Percentiles rank a stretch among this genome's conserved stretches.
phyloP scores from a whole-genome alignment of 2,329 filamentous ascomycete genomes.

The Aspergillus fumigatiaffinis region DNA sequence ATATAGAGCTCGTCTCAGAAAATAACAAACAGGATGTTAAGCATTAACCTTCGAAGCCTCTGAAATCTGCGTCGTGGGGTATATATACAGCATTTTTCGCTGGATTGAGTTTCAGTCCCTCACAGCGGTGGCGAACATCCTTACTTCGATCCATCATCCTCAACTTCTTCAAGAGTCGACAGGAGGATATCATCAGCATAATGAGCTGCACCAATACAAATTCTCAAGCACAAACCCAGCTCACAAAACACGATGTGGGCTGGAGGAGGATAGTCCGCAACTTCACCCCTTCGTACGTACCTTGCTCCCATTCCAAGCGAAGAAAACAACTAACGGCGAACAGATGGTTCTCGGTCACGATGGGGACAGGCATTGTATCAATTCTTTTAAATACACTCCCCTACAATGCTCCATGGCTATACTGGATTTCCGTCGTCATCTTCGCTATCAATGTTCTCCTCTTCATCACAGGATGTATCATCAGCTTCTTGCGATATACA shows the following conservation, averaged over 20 bases:
- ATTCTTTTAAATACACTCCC: conserved; percentile 35
- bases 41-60: neutral
- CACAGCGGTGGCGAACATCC: neutral
- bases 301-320: neutral
- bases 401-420: conserved; percentile 37
- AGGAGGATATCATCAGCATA: neutral
- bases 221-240: neutral
- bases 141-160: neutral
- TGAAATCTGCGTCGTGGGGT: neutral
- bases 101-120: neutral
- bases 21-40: neutral
- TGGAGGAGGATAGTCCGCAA: conserved; percentile 38
- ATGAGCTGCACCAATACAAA: neutral
- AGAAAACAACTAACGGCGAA: neutral
- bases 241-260: conserved; percentile 34
- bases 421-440: conserved; percentile 35
- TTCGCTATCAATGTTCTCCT: conserved; percentile 36
- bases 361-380: conserved; percentile 43
- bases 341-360: conserved; percentile 42
- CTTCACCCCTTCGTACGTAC: conserved; percentile 42
- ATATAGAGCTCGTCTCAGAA: neutral
- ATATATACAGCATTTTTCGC: neutral
- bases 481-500: conserved; percentile 58
- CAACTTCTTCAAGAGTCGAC: neutral
- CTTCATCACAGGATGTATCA: conserved; percentile 33